These are phyloP conservation scores for Serpula lacrymans DNA, from an alignment of 768 basidiomycete species.

Conservation along the genomic window DNA sequence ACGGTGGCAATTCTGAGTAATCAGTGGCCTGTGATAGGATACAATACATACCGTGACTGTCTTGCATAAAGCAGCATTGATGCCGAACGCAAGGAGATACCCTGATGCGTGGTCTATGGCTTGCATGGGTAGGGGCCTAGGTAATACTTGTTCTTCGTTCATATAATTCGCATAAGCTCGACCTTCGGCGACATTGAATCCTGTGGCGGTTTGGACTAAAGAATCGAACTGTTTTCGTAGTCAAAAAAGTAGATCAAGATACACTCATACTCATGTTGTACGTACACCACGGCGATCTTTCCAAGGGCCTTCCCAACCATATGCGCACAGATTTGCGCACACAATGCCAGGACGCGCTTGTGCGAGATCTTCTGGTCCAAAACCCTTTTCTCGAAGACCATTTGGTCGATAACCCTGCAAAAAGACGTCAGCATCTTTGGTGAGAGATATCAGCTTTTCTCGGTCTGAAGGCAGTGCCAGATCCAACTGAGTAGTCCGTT, in stretches of 20 bases:
- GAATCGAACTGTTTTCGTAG: conserved; percentile 53
- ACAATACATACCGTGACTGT: conserved; percentile 42
- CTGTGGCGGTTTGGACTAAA: conserved; percentile 58
- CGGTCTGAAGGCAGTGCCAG: conserved; percentile 32
- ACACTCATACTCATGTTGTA: too few species aligned
- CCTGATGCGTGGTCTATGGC: conserved; percentile 59
- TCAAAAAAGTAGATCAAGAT: not conserved
- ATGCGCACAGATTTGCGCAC: conserved; percentile 51
- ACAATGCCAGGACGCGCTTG: conserved; percentile 43
- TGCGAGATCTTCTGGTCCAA: conserved; percentile 40
- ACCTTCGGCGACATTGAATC: conserved; percentile 58
- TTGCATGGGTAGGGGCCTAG: conserved; percentile 50
- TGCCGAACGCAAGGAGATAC: conserved; percentile 56
- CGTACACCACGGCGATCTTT: conserved; percentile 48
- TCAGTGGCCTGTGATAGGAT: not conserved
- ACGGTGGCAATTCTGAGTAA: not conserved
- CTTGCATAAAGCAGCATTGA: conserved; percentile 51
- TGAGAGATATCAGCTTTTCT: conserved; percentile 33
- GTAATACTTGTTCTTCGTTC: conserved; percentile 9
- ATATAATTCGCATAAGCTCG: conserved; percentile 38
- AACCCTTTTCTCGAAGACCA: conserved; percentile 45
- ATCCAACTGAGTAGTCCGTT: conserved; percentile 60
- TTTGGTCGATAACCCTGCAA: conserved; percentile 59
- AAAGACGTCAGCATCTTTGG: conserved; percentile 50
- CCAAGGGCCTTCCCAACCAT: conserved; percentile 60